Evolutionary conservation across 2,329 filamentous ascomycete genomes (phyloP), one percentile per base, ranked within the genome.

Genomic region (Alternaria sp.): DNA sequence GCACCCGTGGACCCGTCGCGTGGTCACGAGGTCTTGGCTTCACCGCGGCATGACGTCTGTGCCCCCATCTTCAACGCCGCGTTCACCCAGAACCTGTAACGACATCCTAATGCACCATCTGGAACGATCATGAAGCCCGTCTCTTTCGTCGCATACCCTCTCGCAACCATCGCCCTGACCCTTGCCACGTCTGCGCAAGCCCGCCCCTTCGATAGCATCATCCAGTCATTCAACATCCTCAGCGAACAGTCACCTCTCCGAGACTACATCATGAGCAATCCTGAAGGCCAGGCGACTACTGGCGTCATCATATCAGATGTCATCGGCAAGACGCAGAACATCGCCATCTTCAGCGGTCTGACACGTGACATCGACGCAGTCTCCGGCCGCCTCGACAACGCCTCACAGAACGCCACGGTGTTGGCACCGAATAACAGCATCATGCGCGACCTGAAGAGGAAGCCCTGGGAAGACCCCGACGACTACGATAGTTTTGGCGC

Each of bases 391-490:
- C 87, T 98, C 13, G 87, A 91, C 70, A 87, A 93, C 76, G 79
- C 85, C 1, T 76, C 82, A 1, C 80, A 86, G 61, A 94, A 95
- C 77, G 92, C 92, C 15, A 97, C 93, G 3, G 89, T 98, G 23
- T 88, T 98, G 3, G 95, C 94, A 6, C 96, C 96, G 1, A 83
- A 92, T 57, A 98, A 99, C 83, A 89, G 87, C 17, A 93, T 90
- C 4, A 88, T 99, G 74, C 91, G 91, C 68, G 83, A 81, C 1
- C 83, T 98, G 23, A 92, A 93, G 1, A 86, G 91, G 56, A 98
- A 97, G 79, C 94, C 94, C 0, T 97, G 93, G 93, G 92, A 90
- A 73, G 85, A 94, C 66, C 88, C 91, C 0, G 81, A 86, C 56
- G 93, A 97, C 69, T 95, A 96, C 77, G 82, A 84, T 4, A 79